Base-by-base conservation (phyloP, 2,329 filamentous ascomycete species). In the Trichoderma sp. region DNA sequence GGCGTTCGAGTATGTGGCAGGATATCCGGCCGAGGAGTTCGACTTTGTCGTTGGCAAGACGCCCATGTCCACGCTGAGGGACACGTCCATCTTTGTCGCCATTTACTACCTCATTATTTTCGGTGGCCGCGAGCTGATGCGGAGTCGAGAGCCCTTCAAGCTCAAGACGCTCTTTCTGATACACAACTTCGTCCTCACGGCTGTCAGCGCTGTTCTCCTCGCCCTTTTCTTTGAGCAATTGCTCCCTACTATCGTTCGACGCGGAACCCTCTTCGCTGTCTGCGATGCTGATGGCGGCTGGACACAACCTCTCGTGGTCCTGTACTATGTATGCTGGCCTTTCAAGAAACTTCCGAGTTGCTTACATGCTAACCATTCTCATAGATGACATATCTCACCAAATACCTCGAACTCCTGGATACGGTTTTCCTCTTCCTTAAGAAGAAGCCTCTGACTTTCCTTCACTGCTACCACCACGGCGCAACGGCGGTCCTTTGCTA, bases 401-500 rank as follows among this genome's bases (percentile, higher is more conserved):
- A 97, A 83, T 97, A 95, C 82, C 87, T 96, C 76, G 93, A 97
- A 83, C 86, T 97, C 76, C 84, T 97, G 77, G 93, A 97, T 82
- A 97, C 93, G 68, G 89, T 93, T 81, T 97, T 97, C 87, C 85
- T 97, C 73, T 93, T 96, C 84, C 87, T 97, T 81, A 97, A 96
- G 90, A 97, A 97, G 90, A 97, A 97, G 89, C 94, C 93, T 63
- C 84, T 96, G 80, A 96, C 93, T 77, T 97, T 97, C 89, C 91
- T 97, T 76, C 93, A 97, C 87, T 95, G 92, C 83, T 97, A 97
- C 84, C 93, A 97, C 86, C 93, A 97, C 81, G 93, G 93, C 79
- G 93, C 93, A 63, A 97, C 93, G 65, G 93, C 93, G 74, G 89
- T 96, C 73, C 91, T 97, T 76, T 96, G 93, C 90, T 97, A 94